Evolutionary conservation across 257 asterid species (phyloP).

Genomic region (Petunia axillaris): DNA sequence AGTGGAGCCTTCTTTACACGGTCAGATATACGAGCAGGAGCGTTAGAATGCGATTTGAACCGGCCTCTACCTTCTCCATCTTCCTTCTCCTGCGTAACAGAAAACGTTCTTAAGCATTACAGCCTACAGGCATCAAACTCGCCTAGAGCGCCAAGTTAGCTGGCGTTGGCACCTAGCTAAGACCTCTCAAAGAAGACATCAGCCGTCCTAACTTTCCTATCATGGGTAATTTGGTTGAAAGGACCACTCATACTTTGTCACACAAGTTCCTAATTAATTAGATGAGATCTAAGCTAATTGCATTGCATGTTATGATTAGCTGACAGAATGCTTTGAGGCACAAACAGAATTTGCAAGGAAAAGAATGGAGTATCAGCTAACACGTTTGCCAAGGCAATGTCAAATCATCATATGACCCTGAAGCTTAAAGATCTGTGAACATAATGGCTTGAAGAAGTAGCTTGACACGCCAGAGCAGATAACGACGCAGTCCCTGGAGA

Average conservation of each 20-base stretch:
- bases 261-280: not conserved
- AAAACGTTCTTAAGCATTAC: constrained; percentile 9
- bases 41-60: constrained; percentile 89
- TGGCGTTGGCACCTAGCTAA: not conserved
- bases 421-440: not conserved
- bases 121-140: not conserved
- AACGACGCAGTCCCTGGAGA: not conserved
- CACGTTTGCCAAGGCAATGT: not conserved
- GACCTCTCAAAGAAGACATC: not conserved
- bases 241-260: not conserved
- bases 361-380: not conserved
- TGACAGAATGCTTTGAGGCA: not conserved
- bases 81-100: constrained; percentile 65
- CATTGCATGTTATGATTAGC: not conserved
- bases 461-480: constrained; percentile 14
- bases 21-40: constrained; percentile 84
- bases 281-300: not conserved
- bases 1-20: constrained; percentile 94
- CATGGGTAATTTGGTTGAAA: not conserved
- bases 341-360: constrained; percentile 6
- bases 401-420: constrained; percentile 6
- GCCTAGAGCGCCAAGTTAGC: not conserved
- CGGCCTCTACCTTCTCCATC: constrained; percentile 82
- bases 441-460: constrained; percentile 10
- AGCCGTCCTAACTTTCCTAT: not conserved